Evolutionary conservation across 768 basidiomycete species (phyloP).

Genomic region (Leucocoprinus sp.): DNA sequence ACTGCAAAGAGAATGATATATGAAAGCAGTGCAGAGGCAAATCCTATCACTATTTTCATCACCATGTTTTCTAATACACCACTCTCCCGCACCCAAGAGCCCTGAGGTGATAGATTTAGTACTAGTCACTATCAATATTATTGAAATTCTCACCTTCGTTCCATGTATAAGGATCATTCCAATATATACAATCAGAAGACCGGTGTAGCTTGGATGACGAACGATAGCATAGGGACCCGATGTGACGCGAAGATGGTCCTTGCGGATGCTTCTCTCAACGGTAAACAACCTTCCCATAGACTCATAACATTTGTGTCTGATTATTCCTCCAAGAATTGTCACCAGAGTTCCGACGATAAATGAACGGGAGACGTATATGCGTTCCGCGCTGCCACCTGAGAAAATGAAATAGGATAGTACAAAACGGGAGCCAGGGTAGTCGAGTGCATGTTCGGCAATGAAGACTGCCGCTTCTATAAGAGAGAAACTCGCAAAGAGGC

Average conservation of each 20-base stretch:
- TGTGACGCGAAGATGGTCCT: conserved; percentile 39
- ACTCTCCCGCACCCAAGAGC: conserved; percentile 39
- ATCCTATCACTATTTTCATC: conserved; percentile 21
- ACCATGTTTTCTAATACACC: conserved; percentile 26
- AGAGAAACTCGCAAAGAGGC: conserved; percentile 29
- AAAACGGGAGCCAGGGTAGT: conserved; percentile 20
- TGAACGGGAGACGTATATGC: conserved; percentile 21
- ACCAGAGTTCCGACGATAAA: conserved; percentile 33
- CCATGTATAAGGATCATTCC: conserved; percentile 30
- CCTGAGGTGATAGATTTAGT: conserved; percentile 22
- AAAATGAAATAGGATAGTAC: no score
- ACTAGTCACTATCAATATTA: neutral
- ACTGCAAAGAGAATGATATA: conserved; percentile 26
- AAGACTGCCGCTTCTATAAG: conserved; percentile 32
- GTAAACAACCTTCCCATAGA: conserved; percentile 42
- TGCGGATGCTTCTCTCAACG: conserved; percentile 41
- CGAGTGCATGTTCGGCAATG: conserved; percentile 21
- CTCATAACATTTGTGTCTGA: conserved; percentile 35
- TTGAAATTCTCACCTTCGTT: conserved; percentile 21
- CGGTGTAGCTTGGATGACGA: conserved; percentile 45
- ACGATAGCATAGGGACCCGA: conserved; percentile 41
- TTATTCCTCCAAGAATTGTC: conserved; percentile 30
- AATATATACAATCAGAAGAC: conserved; percentile 27
- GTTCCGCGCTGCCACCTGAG: conserved; percentile 14
- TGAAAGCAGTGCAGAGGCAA: conserved; percentile 22